Conservation (phyloP, 257 asterid genomes). For the Paulownia fortunei region DNA sequence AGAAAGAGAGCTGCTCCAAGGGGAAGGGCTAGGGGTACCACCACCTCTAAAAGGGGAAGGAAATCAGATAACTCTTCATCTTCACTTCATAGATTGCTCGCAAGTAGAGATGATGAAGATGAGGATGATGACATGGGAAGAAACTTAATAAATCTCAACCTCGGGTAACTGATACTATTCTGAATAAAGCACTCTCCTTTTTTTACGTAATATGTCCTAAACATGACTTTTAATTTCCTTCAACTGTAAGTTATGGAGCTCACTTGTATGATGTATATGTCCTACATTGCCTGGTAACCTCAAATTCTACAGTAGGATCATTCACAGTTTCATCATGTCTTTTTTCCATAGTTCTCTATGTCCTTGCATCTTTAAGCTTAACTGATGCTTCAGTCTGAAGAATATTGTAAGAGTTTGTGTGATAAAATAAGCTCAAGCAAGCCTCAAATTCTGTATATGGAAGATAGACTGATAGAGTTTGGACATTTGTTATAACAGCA, state of each 20-base stretch:
- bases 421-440: neutral
- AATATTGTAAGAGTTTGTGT: neutral
- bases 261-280: neutral
- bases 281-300: neutral
- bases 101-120: constrained; percentile 71
- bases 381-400: neutral
- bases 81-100: constrained; percentile 73
- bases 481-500: neutral
- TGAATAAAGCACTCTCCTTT: neutral
- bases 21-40: constrained; percentile 81
- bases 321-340: neutral
- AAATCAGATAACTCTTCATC: constrained; percentile 72
- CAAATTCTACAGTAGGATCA: neutral
- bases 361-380: neutral
- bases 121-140: constrained; percentile 68
- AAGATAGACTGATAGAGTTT: neutral
- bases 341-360: neutral
- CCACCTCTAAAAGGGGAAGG: constrained; percentile 85
- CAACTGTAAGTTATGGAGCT: neutral
- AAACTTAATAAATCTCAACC: constrained; percentile 65
- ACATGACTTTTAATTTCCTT: neutral
- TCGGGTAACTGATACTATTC: constrained; percentile 62
- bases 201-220: constrained; percentile 2
- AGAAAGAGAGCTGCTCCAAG: constrained; percentile 88
- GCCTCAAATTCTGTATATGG: too few species aligned